A percentile compares a stretch with the other conserved stretches of the same genome.
Evolutionary conservation across 75 land plant genomes (phyloP).

Genomic region (Picea sitchensis): DNA sequence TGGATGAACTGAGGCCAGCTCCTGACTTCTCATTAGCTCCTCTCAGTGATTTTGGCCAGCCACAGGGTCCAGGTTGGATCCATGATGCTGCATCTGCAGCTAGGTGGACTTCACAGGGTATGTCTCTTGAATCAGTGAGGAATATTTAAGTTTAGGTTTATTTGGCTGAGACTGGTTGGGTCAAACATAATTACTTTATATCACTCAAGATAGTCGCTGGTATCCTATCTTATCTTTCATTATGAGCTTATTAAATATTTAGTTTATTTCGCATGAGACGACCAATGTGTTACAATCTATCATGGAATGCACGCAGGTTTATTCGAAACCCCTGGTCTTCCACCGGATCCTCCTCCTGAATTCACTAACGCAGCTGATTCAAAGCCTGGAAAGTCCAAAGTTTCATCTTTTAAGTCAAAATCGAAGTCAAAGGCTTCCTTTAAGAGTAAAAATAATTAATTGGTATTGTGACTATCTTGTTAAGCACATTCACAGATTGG

Average conservation of each 20-base stretch:
- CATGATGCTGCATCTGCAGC: conserved; percentile 37
- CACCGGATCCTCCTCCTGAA: conserved; percentile 21
- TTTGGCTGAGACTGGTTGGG: not conserved
- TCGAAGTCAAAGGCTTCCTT: conserved; percentile 13
- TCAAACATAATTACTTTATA: not conserved
- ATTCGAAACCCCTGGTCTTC: conserved; percentile 18
- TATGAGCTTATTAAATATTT: no score
- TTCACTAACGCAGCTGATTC: conserved; percentile 12
- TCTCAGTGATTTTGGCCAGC: conserved; percentile 40
- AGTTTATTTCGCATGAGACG: no score
- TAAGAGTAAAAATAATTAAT: not conserved
- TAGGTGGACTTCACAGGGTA: conserved; percentile 18
- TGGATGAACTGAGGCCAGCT: conserved; percentile 59
- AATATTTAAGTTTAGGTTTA: not conserved
- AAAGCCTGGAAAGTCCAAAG: conserved; percentile 15
- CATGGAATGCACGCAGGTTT: not conserved
- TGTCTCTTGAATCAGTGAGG: conserved; percentile 15
- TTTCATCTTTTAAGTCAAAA: conserved; percentile 10
- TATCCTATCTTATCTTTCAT: no score
- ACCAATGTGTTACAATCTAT: no score
- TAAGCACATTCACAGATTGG: no score
- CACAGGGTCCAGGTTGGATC: conserved; percentile 31
- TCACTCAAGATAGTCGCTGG: no score
- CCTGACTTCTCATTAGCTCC: conserved; percentile 55
- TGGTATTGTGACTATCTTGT: not conserved